Evolutionary conservation across 2,329 filamentous ascomycete species (phyloP).

Genomic region (Eutypella sp.): DNA sequence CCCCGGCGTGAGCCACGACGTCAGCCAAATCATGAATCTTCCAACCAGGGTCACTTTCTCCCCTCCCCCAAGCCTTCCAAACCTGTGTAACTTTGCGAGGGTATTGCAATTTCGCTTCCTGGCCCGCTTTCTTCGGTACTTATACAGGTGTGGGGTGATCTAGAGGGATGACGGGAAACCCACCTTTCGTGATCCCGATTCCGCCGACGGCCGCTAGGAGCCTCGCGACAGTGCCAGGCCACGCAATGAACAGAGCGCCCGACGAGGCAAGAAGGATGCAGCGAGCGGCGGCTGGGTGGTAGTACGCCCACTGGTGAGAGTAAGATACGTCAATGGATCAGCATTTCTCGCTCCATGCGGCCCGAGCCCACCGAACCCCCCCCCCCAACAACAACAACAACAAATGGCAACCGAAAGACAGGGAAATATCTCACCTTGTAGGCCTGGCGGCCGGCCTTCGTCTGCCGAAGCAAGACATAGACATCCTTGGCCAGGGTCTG

Average conservation of each 20-base stretch:
- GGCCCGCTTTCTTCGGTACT: no score
- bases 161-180: background rate
- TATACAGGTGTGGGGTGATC: background rate
- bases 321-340: background rate
- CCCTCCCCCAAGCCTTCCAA: no score
- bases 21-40: background rate
- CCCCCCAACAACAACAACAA: no score
- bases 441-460: no score
- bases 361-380: no score
- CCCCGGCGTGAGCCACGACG: background rate
- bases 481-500: no score
- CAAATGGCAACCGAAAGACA: background rate
- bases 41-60: background rate
- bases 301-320: background rate
- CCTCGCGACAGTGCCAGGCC: slow-evolving; percentile 2
- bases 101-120: no score
- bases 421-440: no score
- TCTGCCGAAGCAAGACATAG: no score
- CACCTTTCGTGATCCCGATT: background rate
- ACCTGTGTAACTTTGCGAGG: background rate
- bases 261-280: background rate
- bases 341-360: background rate
- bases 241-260: background rate
- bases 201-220: background rate
- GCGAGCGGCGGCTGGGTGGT: background rate